Evolutionary conservation across 2,329 filamentous ascomycete species (phyloP).

Genomic region (Diaporthe destruens): DNA sequence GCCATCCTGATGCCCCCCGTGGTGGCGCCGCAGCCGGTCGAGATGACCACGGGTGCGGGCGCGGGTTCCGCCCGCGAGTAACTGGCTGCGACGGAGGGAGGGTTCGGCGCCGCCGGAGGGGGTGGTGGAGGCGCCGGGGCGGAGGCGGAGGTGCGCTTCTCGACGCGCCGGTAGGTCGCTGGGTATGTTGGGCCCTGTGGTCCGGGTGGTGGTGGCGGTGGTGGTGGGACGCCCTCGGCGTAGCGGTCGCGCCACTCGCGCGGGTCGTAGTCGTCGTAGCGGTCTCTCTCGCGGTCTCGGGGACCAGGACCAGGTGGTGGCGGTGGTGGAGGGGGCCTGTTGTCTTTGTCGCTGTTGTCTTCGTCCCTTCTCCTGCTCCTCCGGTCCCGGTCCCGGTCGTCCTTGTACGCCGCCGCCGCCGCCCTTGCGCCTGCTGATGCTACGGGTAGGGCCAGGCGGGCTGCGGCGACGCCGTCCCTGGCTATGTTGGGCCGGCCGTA

Average conservation of each 20-base stretch:
- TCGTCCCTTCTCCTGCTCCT: conserved; percentile 14
- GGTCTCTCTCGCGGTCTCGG: background rate
- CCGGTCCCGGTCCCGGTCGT: conserved; percentile 18
- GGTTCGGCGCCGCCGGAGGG: conserved; percentile 20
- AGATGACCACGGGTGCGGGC: conserved; percentile 21
- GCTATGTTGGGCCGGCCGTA: conserved; percentile 4
- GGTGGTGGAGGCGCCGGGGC: background rate
- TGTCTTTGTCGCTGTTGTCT: conserved; percentile 2
- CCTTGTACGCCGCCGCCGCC: conserved; percentile 20
- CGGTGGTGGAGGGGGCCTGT: background rate
- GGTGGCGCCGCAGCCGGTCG: too few species aligned
- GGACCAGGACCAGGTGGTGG: background rate
- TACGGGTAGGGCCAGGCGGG: background rate
- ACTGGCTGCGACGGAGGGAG: conserved; percentile 23
- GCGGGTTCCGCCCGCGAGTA: background rate
- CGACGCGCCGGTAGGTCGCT: conserved; percentile 18
- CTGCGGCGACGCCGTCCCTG: background rate
- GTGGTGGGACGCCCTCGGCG: background rate
- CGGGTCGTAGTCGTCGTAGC: conserved; percentile 32
- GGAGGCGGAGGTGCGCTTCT: background rate
- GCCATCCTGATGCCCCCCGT: too few species aligned
- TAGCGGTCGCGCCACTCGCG: conserved; percentile 32
- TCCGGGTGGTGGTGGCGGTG: background rate
- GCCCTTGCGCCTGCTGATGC: conserved; percentile 21
- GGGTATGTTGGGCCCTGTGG: background rate